Conservation (phyloP, 176 grass and related monocot species). For the Hyparrhenia diplandra region DNA sequence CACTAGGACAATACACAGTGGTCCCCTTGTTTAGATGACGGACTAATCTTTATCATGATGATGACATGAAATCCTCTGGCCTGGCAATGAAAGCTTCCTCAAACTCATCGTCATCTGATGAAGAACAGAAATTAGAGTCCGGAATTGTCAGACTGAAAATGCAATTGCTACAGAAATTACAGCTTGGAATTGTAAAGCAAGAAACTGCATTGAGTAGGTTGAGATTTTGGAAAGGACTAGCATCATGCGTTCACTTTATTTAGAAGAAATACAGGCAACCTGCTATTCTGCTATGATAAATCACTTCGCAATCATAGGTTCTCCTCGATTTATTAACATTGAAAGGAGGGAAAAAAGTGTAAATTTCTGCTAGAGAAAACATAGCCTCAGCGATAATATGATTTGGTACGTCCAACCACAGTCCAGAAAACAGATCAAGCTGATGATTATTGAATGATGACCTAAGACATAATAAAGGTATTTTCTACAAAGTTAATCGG, state of each 20-base stretch:
- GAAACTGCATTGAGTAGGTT: background rate
- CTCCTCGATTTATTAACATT: background rate
- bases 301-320: background rate
- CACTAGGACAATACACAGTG: background rate
- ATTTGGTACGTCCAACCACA: background rate
- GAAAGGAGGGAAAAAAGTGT: background rate
- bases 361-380: background rate
- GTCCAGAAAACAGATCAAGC: background rate
- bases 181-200: background rate
- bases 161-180: conserved; percentile 6
- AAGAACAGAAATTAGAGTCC: conserved; percentile 15
- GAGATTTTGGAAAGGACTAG: background rate
- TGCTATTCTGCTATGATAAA: background rate
- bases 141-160: background rate
- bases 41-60: conserved; percentile 13
- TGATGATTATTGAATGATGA: background rate
- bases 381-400: background rate
- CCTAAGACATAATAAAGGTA: background rate
- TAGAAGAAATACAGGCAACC: background rate
- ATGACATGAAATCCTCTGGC: conserved; percentile 49
- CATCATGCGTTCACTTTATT: background rate
- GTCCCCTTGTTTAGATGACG: background rate
- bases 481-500: conserved; percentile 2
- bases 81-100: conserved; percentile 54
- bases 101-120: conserved; percentile 53